Percentiles rank a stretch among this genome's conserved stretches.
Evolutionary conservation across 768 basidiomycete species (phyloP).

Genomic region (Tubosaeta sp.): DNA sequence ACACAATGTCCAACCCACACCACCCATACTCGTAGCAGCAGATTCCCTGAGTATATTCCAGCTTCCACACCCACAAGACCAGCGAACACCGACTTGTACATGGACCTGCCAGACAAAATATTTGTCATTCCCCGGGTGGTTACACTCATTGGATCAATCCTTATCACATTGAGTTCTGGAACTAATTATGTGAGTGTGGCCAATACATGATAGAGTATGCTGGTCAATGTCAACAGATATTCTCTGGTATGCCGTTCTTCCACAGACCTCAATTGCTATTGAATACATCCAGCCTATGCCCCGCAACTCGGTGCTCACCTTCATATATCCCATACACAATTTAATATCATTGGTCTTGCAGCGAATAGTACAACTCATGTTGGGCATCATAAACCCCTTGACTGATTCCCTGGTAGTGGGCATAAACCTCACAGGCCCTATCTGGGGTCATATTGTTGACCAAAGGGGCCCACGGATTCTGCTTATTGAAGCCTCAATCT

Average conservation of each 20-base stretch:
- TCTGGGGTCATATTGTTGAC: slow-evolving; percentile 81
- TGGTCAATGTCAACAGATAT: slow-evolving; percentile 17
- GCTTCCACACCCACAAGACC: background rate
- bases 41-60: background rate
- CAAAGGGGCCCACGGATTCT: slow-evolving; percentile 64
- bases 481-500: slow-evolving; percentile 52
- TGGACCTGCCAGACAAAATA: slow-evolving; percentile 22
- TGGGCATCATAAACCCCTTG: background rate
- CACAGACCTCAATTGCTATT: background rate
- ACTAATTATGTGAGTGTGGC: slow-evolving; percentile 64
- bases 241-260: slow-evolving; percentile 22
- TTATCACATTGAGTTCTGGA: slow-evolving; percentile 61
- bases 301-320: slow-evolving; percentile 82
- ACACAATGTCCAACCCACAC: too few relatives aligned
- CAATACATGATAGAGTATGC: background rate
- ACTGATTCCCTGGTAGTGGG: slow-evolving; percentile 47
- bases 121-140: slow-evolving; percentile 40
- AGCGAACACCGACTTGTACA: slow-evolving; percentile 9
- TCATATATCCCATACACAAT: slow-evolving; percentile 69
- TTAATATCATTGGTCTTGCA: slow-evolving; percentile 78
- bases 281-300: slow-evolving; percentile 58
- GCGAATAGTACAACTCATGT: slow-evolving; percentile 54
- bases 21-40: background rate
- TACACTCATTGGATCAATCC: slow-evolving; percentile 52
- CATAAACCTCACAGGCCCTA: slow-evolving; percentile 69